phyloP scores from a whole-genome alignment of 2,329 filamentous ascomycete species.

The Malbranchea zuffiana region DNA sequence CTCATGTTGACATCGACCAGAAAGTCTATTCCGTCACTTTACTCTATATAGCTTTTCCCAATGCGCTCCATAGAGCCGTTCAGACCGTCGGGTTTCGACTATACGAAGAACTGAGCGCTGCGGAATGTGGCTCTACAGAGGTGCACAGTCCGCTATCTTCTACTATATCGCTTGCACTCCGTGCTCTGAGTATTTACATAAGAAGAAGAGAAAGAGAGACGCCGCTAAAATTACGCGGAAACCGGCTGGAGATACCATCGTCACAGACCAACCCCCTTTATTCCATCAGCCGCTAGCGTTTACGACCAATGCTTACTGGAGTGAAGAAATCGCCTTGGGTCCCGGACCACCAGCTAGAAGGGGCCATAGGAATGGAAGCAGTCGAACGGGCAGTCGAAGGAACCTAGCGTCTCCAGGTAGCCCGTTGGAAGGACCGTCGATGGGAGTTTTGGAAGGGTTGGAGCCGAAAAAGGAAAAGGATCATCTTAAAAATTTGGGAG shows the following conservation, averaged over 20 bases:
- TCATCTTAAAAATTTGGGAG: constrained; percentile 31
- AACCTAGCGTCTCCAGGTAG: constrained; percentile 41
- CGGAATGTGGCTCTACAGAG: constrained; percentile 39
- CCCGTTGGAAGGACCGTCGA: constrained; percentile 16
- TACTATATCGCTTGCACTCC: constrained; percentile 41
- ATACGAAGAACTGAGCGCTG: constrained; percentile 4
- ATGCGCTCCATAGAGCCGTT: constrained; percentile 1
- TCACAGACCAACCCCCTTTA: constrained; percentile 55
- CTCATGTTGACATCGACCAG: constrained; percentile 4
- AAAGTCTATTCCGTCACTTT: neutral
- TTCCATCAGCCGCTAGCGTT: constrained; percentile 72
- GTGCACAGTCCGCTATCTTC: constrained; percentile 41
- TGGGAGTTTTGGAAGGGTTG: constrained; percentile 12
- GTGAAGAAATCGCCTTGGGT: constrained; percentile 72
- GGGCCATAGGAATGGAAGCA: constrained; percentile 43
- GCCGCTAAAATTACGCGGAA: constrained; percentile 57
- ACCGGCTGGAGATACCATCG: constrained; percentile 49
- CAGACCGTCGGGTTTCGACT: neutral
- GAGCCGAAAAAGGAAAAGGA: constrained; percentile 36
- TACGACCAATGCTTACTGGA: constrained; percentile 80
- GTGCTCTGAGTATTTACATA: constrained; percentile 60
- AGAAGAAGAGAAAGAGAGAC: constrained; percentile 58
- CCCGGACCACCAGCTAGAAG: constrained; percentile 59
- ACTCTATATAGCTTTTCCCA: neutral
- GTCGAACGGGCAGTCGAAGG: constrained; percentile 49